Evolutionary conservation across 441 rosid species (phyloP).

Genomic region (Populus trichocarpa): DNA sequence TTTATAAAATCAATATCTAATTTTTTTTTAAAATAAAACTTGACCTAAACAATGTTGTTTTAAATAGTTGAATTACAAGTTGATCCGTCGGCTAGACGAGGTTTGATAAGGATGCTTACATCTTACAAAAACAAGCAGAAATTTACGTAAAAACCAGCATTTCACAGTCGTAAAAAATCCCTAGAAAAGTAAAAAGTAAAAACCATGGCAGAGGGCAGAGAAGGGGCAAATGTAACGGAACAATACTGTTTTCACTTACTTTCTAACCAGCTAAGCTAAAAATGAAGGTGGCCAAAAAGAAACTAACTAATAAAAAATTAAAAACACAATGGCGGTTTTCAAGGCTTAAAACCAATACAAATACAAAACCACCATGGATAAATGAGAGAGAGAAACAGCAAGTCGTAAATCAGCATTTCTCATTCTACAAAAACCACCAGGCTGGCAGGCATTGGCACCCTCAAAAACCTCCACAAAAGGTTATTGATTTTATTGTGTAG

Average conservation of each 20-base stretch:
- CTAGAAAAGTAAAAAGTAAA: neutral
- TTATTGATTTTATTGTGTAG: neutral
- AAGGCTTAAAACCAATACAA: neutral
- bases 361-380: neutral
- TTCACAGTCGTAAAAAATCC: neutral
- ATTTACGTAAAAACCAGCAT: neutral
- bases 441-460: too few species aligned
- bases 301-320: neutral
- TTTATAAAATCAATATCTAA: too few species aligned
- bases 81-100: neutral
- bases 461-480: neutral
- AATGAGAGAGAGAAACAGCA: neutral
- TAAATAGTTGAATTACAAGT: too few species aligned
- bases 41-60: too few species aligned
- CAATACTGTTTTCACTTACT: neutral
- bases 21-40: too few species aligned
- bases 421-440: too few species aligned
- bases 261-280: neutral
- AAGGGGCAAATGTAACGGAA: neutral
- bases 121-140: too few species aligned
- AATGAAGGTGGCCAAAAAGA: neutral
- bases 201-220: neutral
- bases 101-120: neutral
- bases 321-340: neutral
- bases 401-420: too few species aligned